phyloP scores from a whole-genome alignment of 2,329 filamentous ascomycete species.

The Dothistroma septosporum region DNA sequence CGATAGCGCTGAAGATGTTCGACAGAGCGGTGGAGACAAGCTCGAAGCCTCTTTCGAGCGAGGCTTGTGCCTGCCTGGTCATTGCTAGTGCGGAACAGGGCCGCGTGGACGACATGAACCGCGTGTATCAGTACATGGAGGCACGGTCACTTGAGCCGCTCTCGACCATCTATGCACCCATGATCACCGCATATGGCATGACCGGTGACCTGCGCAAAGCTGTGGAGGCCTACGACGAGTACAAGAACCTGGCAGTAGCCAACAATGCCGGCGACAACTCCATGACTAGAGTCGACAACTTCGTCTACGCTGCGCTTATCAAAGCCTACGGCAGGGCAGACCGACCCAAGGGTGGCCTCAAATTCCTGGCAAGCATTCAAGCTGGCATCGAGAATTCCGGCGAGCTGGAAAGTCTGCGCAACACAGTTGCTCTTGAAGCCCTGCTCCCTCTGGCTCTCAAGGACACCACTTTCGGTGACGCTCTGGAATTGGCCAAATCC shows the following conservation, averaged over 20 bases:
- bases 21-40: slow-evolving; percentile 64
- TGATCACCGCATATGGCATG: slow-evolving; percentile 90
- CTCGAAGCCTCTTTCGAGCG: slow-evolving; percentile 65
- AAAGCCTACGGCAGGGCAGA: slow-evolving; percentile 81
- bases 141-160: slow-evolving; percentile 67
- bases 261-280: slow-evolving; percentile 70
- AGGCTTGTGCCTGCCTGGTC: slow-evolving; percentile 81
- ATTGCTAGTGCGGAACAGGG: slow-evolving; percentile 80
- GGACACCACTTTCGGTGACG: slow-evolving; percentile 65
- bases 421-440: slow-evolving; percentile 66
- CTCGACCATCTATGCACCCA: slow-evolving; percentile 78
- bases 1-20: slow-evolving; percentile 81
- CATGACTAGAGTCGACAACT: slow-evolving; percentile 68
- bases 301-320: slow-evolving; percentile 88
- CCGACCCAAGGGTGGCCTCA: slow-evolving; percentile 73
- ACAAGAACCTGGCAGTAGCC: slow-evolving; percentile 80
- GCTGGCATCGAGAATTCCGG: slow-evolving; percentile 48
- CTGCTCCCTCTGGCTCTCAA: slow-evolving; percentile 75
- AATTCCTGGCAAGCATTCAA: slow-evolving; percentile 79
- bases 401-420: slow-evolving; percentile 53
- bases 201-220: slow-evolving; percentile 79
- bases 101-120: slow-evolving; percentile 81
- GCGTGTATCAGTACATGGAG: slow-evolving; percentile 90
- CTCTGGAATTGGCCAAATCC: slow-evolving; percentile 64
- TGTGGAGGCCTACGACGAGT: slow-evolving; percentile 93